phyloP scores from a whole-genome alignment of 768 basidiomycete species.

The Sporobolomyces phaffii region DNA sequence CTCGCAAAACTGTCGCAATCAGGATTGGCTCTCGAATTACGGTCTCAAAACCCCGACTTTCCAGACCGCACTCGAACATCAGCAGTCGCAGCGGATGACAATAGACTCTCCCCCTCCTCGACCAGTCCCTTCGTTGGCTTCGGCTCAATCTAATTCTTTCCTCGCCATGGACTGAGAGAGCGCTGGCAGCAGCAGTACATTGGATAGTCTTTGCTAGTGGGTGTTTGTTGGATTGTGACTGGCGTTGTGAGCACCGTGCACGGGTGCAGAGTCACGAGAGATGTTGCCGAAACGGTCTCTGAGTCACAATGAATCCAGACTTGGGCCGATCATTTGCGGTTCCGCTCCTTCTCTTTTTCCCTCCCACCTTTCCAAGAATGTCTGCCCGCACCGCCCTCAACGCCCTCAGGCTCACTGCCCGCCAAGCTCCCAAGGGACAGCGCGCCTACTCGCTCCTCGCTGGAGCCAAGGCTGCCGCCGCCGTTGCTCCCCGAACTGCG shows the following conservation, averaged over 20 bases:
- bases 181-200: too few species aligned
- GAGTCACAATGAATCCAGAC: too few species aligned
- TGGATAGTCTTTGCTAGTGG: background rate
- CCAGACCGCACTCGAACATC: background rate
- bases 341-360: background rate
- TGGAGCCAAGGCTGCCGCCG: slow-evolving; percentile 41
- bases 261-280: too few species aligned
- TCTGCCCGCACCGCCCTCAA: slow-evolving; percentile 25
- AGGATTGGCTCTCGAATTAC: slow-evolving; percentile 7
- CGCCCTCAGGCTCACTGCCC: slow-evolving; percentile 17
- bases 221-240: background rate
- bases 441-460: slow-evolving; percentile 30
- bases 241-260: too few species aligned
- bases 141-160: background rate
- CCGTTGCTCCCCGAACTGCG: slow-evolving; percentile 10
- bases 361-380: background rate
- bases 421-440: slow-evolving; percentile 23
- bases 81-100: background rate
- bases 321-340: background rate
- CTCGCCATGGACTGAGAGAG: slow-evolving; percentile 12
- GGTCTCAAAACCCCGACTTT: slow-evolving; percentile 9
- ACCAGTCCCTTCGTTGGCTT: background rate
- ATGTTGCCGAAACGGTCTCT: background rate
- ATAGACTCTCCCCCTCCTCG: background rate
- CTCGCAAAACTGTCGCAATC: too few species aligned